phyloP scores from a whole-genome alignment of 495 filamentous ascomycete species.

The Daldinia decipiens region DNA sequence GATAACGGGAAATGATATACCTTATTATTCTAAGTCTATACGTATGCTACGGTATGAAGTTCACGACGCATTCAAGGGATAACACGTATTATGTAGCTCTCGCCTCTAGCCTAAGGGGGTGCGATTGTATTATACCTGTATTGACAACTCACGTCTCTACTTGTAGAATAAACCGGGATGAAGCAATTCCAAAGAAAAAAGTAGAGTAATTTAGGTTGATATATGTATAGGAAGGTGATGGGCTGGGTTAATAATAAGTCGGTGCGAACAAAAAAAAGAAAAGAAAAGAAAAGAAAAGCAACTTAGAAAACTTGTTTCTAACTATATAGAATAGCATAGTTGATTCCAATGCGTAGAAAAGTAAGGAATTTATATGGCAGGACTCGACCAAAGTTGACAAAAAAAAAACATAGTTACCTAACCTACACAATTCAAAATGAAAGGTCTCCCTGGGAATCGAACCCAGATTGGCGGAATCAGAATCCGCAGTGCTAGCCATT shows the following conservation, averaged over 20 bases:
- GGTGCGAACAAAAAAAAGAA: too few species aligned
- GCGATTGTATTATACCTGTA: constrained; percentile 18
- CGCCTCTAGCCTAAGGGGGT: not conserved
- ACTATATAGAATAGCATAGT: not conserved
- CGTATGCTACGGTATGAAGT: not conserved
- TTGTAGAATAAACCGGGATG: not conserved
- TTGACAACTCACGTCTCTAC: not conserved
- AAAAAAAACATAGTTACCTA: too few species aligned
- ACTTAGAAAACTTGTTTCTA: too few species aligned
- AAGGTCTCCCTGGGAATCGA: constrained; percentile 54
- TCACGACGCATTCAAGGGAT: not conserved
- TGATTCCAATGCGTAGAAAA: not conserved
- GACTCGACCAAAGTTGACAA: not conserved
- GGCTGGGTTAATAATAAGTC: too few species aligned
- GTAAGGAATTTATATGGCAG: not conserved
- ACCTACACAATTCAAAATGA: too few species aligned
- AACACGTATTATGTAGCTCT: not conserved
- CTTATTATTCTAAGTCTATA: not conserved
- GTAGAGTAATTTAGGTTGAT: not conserved
- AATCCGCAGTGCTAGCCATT: constrained; percentile 46
- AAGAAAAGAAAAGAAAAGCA: too few species aligned
- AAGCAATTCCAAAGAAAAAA: not conserved
- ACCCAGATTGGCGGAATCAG: constrained; percentile 51
- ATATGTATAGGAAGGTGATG: too few species aligned
- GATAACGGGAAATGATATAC: constrained; percentile 28